A percentile compares a stretch with the other conserved stretches of the same genome.
Evolutionary conservation across 306 rosid species (phyloP).

Genomic region (Comarum palustre): DNA sequence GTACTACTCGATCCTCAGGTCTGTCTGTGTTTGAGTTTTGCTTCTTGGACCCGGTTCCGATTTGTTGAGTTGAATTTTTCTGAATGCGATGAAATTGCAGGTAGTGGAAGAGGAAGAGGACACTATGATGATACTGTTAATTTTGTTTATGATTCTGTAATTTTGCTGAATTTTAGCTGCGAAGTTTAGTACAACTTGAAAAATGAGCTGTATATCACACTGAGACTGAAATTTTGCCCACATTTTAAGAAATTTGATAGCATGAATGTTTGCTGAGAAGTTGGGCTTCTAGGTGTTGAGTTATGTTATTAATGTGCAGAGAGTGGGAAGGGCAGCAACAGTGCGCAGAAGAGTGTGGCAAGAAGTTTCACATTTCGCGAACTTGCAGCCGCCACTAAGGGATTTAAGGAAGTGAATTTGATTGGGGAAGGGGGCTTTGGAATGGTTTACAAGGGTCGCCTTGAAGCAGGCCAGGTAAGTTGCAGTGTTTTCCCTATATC

Average conservation of each 20-base stretch:
- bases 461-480: constrained; percentile 63
- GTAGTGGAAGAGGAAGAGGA: constrained; percentile 38
- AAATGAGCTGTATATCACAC: not conserved
- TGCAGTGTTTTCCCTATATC: not conserved
- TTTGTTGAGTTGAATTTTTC: not conserved
- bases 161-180: not conserved
- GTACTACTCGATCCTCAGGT: constrained; percentile 40
- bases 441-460: constrained; percentile 84
- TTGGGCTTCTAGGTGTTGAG: constrained; percentile 11
- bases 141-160: not conserved
- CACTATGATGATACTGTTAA: constrained; percentile 28
- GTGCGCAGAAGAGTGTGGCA: constrained; percentile 34
- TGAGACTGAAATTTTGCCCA: not conserved
- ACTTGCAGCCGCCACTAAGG: constrained; percentile 72
- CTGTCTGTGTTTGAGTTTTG: not conserved
- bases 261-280: not conserved
- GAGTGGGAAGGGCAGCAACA: constrained; percentile 25
- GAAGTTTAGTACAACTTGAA: not conserved
- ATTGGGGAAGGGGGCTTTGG: constrained; percentile 99
- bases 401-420: constrained; percentile 66
- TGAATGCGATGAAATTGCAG: constrained; percentile 31
- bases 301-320: constrained; percentile 18
- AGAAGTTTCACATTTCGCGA: constrained; percentile 69
- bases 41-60: not conserved
- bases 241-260: not conserved